phyloP scores from a whole-genome alignment of 805 yeast genomes.

The Yarrowia divulgata region DNA sequence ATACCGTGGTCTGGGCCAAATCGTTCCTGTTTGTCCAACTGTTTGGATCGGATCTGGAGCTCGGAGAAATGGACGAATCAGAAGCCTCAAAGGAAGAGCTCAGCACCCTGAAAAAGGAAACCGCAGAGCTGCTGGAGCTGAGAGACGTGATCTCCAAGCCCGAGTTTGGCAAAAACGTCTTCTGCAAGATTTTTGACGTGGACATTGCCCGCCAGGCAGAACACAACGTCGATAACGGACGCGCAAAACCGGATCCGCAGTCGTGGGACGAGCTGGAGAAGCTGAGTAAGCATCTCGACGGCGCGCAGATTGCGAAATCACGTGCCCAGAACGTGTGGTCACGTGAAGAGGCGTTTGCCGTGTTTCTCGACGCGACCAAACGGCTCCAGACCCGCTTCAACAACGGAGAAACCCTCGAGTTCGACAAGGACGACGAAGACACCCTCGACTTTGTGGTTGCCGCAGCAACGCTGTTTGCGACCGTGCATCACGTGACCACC shows the following conservation, averaged over 20 bases:
- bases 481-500: constrained; percentile 69
- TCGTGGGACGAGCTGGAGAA: constrained; percentile 48
- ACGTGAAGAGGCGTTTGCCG: constrained; percentile 65
- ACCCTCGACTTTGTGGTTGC: constrained; percentile 88
- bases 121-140: constrained; percentile 51
- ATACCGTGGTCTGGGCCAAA: constrained; percentile 97
- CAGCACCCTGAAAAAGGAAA: constrained; percentile 49
- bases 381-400: constrained; percentile 60
- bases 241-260: constrained; percentile 74
- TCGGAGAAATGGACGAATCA: constrained; percentile 70
- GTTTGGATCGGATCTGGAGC: constrained; percentile 60
- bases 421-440: constrained; percentile 95
- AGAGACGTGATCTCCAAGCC: constrained; percentile 49
- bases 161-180: constrained; percentile 49
- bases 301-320: constrained; percentile 7
- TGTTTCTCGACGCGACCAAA: constrained; percentile 59
- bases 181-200: constrained; percentile 62
- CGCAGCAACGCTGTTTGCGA: constrained; percentile 79
- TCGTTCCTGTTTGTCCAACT: constrained; percentile 83
- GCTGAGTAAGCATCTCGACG: constrained; percentile 40
- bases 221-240: constrained; percentile 56
- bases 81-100: constrained; percentile 59
- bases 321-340: constrained; percentile 61
- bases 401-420: constrained; percentile 52
- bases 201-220: constrained; percentile 74